Base-by-base conservation (phyloP, 2,329 filamentous ascomycete species). In the Dothistroma pini region DNA sequence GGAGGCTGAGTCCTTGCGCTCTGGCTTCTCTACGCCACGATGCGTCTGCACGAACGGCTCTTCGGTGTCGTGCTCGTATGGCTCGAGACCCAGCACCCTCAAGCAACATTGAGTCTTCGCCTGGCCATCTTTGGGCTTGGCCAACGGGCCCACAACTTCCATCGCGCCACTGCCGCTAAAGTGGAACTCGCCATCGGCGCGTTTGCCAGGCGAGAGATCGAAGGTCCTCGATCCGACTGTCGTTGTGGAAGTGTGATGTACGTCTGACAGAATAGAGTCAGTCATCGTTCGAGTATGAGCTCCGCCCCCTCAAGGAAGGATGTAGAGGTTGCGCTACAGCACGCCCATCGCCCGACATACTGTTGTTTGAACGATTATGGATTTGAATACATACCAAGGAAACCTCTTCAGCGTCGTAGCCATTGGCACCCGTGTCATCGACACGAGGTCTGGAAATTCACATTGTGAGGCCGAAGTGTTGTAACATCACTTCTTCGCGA, bases 381-480 rank as follows among this genome's bases (percentile, higher is more conserved):
- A n/a, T n/a, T n/a, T n/a, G n/a, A 38, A 3, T 7, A 38, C 34
- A 2, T 22, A 31, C 49, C 14, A 52, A 6, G 7, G 25, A 31
- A 25, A 2, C n/a, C n/a, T n/a, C 25, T 31, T 31, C 22, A 3
- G 19, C 49, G n/a, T n/a, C n/a, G n/a, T n/a, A n/a, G n/a, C n/a
- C n/a, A n/a, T n/a, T n/a, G n/a, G n/a, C n/a, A n/a, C n/a, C n/a
- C n/a, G n/a, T n/a, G n/a, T n/a, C n/a, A n/a, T n/a, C n/a, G n/a
- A n/a, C n/a, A n/a, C n/a, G n/a, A 8, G 51, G 21, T 19, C 9
- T 10, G n/a, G 29, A 32, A 6, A 35, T 4, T 56, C 60, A 62
- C 14, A 34, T 9, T 6, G 54, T 12, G 8, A 62, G 53, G 5
- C 60, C 60, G 35, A 62, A 62, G 38, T 62, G 44, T 21, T 54